These are phyloP conservation scores for Gnomoniopsis smithogilvyi DNA, from an alignment of 2,329 filamentous ascomycete species.

Conservation along the genomic window DNA sequence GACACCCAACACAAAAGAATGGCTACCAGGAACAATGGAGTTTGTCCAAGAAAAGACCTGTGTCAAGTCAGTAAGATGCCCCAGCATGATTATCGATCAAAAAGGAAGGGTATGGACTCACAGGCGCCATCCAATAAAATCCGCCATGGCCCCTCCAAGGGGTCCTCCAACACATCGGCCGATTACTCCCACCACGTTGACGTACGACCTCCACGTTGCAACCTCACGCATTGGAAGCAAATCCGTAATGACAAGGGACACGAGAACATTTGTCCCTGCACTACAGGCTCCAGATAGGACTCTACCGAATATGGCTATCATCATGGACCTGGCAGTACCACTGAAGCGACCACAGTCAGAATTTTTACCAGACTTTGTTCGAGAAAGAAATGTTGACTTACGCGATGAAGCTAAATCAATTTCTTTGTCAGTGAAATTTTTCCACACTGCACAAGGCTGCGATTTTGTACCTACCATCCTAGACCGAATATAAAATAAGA, in stretches of 20 bases:
- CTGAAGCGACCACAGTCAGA: conserved; percentile 20
- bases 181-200: conserved; percentile 49
- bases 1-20: conserved; percentile 34
- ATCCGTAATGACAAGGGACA: conserved; percentile 51
- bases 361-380: too few relatives aligned
- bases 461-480: conserved; percentile 38
- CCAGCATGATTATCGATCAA: too few relatives aligned
- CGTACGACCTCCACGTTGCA: conserved; percentile 50
- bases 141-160: conserved; percentile 58
- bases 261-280: conserved; percentile 48
- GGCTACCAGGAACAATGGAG: conserved; percentile 51
- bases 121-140: conserved; percentile 66
- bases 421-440: background rate
- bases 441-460: background rate
- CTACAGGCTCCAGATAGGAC: conserved; percentile 50
- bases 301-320: conserved; percentile 47
- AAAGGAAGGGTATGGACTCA: conserved; percentile 24
- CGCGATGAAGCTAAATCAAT: conserved; percentile 24
- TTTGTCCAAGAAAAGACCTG: conserved; percentile 56
- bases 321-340: conserved; percentile 43
- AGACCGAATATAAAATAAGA: conserved; percentile 49
- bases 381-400: conserved; percentile 24
- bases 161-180: conserved; percentile 51
- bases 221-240: conserved; percentile 50
- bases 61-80: background rate